Base-by-base conservation (phyloP, 495 filamentous ascomycete species). In the Corynascus novoguineensis region DNA sequence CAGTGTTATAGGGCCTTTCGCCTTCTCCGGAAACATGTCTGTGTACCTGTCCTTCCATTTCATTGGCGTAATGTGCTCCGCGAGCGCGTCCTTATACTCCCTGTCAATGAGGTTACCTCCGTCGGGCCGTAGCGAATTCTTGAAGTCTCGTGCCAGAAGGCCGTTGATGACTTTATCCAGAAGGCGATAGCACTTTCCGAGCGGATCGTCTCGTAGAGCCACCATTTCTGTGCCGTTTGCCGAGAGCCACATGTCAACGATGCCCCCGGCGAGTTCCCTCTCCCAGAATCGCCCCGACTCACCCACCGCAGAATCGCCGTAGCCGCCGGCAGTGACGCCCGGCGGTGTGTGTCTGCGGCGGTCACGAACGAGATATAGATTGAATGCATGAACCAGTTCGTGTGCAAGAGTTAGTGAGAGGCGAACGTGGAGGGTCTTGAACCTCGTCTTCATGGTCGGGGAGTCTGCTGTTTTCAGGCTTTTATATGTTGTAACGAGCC, bases 231-330 rank as follows among this genome's bases (percentile, higher is more conserved):
- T 12, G 10, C 51, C 51, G 8, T 54, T 35, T 8, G 14, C 2
- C 7, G 10, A 14, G 4, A 19, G 14, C 10, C 51, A 29, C 53
- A 55, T 55, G 28, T 55, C 53, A 5, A 48, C 32, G n/a, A 15
- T 37, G 9, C 53, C 53, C 10, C 42, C 53, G 15, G 38, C 10
- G n/a, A 37, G 8, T 15, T n/a, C 9, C 10, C 25, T 31, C 32
- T 55, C 53, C 53, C 53, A 55, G 32, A 24, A 55, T 5, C 53
- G 53, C 19, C 53, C 42, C 10, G 53, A 45, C 14, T 55, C 53
- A 8, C 53, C 53, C 14, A 21, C 40, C 5, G 3, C 10, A 8
- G 17, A 8, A 19, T 47, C 42, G 3, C 53, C 53, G 11, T 47
- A 46, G 4, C 7, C 10, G 11, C 40, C 53, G 53, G 37, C 47